Evolutionary conservation across 2,329 filamentous ascomycete species (phyloP).

Genomic region (Claviceps purpurea): DNA sequence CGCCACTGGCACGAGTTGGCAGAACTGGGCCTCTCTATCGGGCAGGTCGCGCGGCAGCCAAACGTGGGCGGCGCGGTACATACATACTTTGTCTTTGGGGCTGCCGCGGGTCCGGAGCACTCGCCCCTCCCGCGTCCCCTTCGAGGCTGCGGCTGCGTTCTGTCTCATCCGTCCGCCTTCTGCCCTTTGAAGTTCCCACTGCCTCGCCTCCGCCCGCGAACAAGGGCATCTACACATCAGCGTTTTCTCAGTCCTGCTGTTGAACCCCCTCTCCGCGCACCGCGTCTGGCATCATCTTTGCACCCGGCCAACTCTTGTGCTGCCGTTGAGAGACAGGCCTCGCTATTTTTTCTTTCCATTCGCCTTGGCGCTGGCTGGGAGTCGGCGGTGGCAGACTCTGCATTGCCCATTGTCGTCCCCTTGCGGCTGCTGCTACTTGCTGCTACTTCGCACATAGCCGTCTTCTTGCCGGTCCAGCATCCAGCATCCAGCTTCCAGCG

Average conservation of each 20-base stretch:
- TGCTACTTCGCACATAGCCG: not conserved
- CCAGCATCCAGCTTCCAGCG: too few relatives aligned
- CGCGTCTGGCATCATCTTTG: slow-evolving; percentile 2
- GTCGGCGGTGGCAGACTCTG: slow-evolving; percentile 1
- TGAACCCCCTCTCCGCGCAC: not conserved
- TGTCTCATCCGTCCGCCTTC: too few relatives aligned
- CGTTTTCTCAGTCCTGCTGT: not conserved
- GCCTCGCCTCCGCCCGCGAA: too few relatives aligned
- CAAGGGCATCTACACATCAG: not conserved
- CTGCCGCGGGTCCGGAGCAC: too few relatives aligned
- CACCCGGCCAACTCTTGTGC: not conserved
- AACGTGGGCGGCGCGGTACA: too few relatives aligned
- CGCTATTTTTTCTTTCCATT: not conserved
- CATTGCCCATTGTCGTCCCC: not conserved
- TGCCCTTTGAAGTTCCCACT: too few relatives aligned
- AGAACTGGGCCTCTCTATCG: too few relatives aligned
- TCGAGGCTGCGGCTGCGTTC: too few relatives aligned
- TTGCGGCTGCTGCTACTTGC: not conserved
- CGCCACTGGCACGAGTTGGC: too few relatives aligned
- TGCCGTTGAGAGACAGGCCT: not conserved
- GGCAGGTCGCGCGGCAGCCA: too few relatives aligned
- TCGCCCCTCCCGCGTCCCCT: too few relatives aligned
- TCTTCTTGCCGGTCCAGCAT: not conserved
- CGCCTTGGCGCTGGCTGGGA: not conserved
- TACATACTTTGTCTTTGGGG: too few relatives aligned